Base-by-base conservation (phyloP, 768 basidiomycete species). In the Saitozyma podzolica region DNA sequence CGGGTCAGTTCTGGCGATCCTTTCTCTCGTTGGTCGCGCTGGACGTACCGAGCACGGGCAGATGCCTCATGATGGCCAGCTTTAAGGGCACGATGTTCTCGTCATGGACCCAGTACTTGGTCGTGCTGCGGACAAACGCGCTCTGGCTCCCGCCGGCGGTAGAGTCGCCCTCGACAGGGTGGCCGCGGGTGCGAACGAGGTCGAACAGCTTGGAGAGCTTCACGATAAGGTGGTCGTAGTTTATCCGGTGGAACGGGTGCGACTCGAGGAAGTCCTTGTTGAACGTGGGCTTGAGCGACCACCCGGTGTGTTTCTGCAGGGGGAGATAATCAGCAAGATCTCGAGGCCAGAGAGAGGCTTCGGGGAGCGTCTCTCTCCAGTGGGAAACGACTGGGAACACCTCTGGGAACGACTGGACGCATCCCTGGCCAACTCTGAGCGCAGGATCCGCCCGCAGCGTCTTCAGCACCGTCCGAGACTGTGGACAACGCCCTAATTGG, bases 81-180 rank as follows among this genome's bases (percentile, higher is more conserved):
- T 99, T 98, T 59, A 97, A 84, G 13, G 91, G 88, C 29, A 97
- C 89, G 45, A 96, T 85, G 75, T 98, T 97, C 78, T 98, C 95
- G 1, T 89, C 89, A 78, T 98, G 95, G 3, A 95, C 95, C 96
- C 96, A 99, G 74, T 99, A 99, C 78, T 99, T 99, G 10, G 96
- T 98, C 41, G 96, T 99, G 80, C 96, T 93, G 47, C 96, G 82
- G n/a, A 97, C 91, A 74, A 99, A 99, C 1, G 95, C 96, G 68
- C 90, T 96, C 82, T 99, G 96, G 68, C 81, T 89, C 0, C 95
- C 94, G 39, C 96, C 96, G 0, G 96, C 96, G 69, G 88, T 88
- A 1, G 93, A 86, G 75, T 99, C 96, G 20, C 96, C 96, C 61
- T 89, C 86, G 1, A 92, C 88, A 9, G 96, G 96, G 74, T 97